phyloP scores from a whole-genome alignment of 192 early-diverging fungal species.

The Glomus cerebriforme region DNA sequence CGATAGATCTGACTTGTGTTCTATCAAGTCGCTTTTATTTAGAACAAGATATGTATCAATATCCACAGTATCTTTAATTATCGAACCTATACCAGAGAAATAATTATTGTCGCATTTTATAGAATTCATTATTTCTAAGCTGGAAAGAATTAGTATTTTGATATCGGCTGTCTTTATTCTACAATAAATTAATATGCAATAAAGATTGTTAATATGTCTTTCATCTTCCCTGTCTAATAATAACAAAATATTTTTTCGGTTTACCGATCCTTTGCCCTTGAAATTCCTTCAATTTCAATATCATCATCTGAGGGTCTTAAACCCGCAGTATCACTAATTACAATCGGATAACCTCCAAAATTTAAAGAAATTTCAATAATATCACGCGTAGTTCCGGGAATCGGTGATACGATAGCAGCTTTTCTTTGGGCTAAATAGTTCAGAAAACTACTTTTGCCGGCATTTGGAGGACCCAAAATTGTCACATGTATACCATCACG shows the following conservation, averaged over 20 bases:
- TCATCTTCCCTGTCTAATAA: neutral
- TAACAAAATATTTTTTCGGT: neutral
- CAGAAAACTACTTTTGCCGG: slow-evolving; percentile 75
- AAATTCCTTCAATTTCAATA: slow-evolving; percentile 72
- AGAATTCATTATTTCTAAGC: slow-evolving; percentile 35
- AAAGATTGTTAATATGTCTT: neutral
- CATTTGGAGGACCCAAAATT: slow-evolving; percentile 76
- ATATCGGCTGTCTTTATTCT: slow-evolving; percentile 58
- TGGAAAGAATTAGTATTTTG: slow-evolving; percentile 63
- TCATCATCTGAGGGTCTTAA: slow-evolving; percentile 58
- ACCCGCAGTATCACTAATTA: slow-evolving; percentile 76
- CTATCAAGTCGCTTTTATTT: slow-evolving; percentile 62
- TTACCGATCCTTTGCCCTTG: slow-evolving; percentile 56
- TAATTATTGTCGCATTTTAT: neutral
- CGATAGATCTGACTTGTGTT: neutral
- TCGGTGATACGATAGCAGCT: slow-evolving; percentile 74
- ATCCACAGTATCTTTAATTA: slow-evolving; percentile 45
- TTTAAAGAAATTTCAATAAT: slow-evolving; percentile 73
- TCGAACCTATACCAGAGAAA: slow-evolving; percentile 32
- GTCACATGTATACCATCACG: slow-evolving; percentile 69
- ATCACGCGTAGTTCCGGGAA: slow-evolving; percentile 78
- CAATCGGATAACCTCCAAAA: slow-evolving; percentile 74
- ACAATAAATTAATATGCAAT: slow-evolving; percentile 17
- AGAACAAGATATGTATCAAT: slow-evolving; percentile 62
- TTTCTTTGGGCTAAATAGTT: slow-evolving; percentile 70